phyloP scores from a whole-genome alignment of 169 alveolate species.

The Neospora caninum region DNA sequence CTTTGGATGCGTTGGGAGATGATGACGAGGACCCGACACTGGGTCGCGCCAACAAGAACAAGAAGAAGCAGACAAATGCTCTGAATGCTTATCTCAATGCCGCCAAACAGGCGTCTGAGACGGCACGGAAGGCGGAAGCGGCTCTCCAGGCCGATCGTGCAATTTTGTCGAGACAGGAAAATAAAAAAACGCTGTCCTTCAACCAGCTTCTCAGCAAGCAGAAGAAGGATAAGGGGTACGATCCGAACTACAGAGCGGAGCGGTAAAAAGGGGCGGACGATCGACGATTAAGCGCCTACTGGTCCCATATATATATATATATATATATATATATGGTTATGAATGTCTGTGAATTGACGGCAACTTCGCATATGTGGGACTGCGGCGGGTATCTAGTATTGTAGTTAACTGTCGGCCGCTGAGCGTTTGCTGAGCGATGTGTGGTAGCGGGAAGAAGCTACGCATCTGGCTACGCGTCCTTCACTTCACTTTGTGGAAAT shows the following conservation, averaged over 20 bases:
- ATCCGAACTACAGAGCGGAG: too few relatives aligned
- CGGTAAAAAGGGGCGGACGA: too few relatives aligned
- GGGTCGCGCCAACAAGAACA: neutral
- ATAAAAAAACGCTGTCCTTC: neutral
- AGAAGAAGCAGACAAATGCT: neutral
- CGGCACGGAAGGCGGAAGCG: constrained; percentile 34
- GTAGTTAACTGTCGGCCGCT: too few relatives aligned
- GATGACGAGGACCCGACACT: constrained; percentile 8
- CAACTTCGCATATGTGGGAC: too few relatives aligned
- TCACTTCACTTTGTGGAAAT: too few relatives aligned
- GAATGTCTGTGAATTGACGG: neutral
- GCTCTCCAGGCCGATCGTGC: constrained; percentile 52
- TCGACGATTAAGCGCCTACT: too few relatives aligned
- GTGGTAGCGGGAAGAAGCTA: too few relatives aligned
- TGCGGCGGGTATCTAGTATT: too few relatives aligned
- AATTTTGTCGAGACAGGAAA: constrained; percentile 50
- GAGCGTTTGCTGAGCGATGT: too few relatives aligned
- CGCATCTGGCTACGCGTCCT: too few relatives aligned
- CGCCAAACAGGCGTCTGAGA: constrained; percentile 67
- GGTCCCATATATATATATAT: neutral
- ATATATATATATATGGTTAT: neutral
- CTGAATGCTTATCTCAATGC: constrained; percentile 60
- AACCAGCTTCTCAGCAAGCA: neutral
- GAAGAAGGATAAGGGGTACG: neutral
- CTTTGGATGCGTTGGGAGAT: constrained; percentile 3